Conservation (phyloP, 2,329 filamentous ascomycete species). For the Sporothrix brunneoviolacea region DNA sequence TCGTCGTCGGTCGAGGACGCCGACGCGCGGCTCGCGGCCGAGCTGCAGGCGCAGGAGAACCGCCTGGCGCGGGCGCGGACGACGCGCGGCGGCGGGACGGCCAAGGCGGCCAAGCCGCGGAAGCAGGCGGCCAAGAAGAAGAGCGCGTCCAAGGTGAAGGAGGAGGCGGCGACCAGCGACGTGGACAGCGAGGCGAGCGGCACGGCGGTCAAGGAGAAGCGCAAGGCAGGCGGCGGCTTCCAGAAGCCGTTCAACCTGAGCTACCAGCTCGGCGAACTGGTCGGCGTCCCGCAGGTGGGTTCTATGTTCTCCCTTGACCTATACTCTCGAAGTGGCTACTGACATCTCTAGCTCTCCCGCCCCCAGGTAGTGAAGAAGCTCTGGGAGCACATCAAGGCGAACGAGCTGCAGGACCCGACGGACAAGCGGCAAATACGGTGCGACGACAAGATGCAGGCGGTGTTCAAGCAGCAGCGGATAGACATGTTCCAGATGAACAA, state of each 20-base stretch:
- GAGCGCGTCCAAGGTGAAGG: conserved; percentile 66
- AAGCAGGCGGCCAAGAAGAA: conserved; percentile 64
- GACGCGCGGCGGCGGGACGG: conserved; percentile 67
- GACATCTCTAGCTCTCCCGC: no score
- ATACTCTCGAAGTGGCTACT: no score
- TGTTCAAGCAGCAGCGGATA: conserved; percentile 85
- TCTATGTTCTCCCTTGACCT: no score
- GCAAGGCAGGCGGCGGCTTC: conserved; percentile 86
- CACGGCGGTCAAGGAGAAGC: conserved; percentile 53
- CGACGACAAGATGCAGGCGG: conserved; percentile 82
- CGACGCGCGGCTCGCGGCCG: conserved; percentile 80
- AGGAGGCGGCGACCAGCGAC: conserved; percentile 56
- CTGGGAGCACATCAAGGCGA: conserved; percentile 88
- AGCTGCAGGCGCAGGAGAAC: conserved; percentile 90
- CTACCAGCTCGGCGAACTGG: conserved; percentile 59
- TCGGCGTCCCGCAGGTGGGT: conserved; percentile 69
- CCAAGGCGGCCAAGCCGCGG: conserved; percentile 45
- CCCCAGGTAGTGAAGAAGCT: conserved; percentile 95
- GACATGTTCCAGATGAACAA: conserved; percentile 99
- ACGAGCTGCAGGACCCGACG: conserved; percentile 79
- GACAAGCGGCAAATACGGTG: conserved; percentile 92
- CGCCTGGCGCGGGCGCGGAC: conserved; percentile 57
- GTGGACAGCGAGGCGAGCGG: conserved; percentile 65
- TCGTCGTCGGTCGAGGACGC: conserved; percentile 56
- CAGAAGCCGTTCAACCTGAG: conserved; percentile 80